Conservation (phyloP, 208 protist species). For the Trypanosoma rangeli region DNA sequence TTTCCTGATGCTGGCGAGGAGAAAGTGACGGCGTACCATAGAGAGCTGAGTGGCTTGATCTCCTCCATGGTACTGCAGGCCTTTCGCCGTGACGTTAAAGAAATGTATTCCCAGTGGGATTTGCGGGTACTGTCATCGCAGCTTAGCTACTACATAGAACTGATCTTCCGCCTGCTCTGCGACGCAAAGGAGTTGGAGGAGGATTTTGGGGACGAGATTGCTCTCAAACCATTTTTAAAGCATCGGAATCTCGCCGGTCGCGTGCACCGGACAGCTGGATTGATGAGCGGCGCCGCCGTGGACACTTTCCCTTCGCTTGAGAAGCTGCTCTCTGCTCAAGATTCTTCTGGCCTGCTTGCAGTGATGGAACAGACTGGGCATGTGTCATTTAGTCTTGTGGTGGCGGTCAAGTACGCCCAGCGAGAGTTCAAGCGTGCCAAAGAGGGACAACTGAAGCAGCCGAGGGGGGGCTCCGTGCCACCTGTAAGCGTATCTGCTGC, state of each 20-base stretch:
- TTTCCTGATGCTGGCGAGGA: conserved; percentile 18
- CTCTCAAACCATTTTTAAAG: conserved; percentile 58
- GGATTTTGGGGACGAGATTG: conserved; percentile 57
- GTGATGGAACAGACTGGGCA: conserved; percentile 75
- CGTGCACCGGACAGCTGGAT: conserved; percentile 50
- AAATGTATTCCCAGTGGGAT: conserved; percentile 67
- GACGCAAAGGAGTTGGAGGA: conserved; percentile 66
- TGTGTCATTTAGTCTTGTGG: conserved; percentile 78
- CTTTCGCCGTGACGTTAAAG: conserved; percentile 52
- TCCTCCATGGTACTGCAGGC: conserved; percentile 34
- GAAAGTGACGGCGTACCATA: conserved; percentile 15
- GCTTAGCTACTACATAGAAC: conserved; percentile 81
- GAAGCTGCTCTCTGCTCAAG: conserved; percentile 51
- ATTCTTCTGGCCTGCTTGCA: conserved; percentile 60
- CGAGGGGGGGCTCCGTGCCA: background rate
- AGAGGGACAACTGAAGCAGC: conserved; percentile 8
- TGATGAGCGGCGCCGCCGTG: conserved; percentile 34
- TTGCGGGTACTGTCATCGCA: conserved; percentile 77
- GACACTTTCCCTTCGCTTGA: conserved; percentile 46
- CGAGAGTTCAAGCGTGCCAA: conserved; percentile 40
- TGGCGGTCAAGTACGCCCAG: conserved; percentile 69
- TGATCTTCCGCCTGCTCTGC: conserved; percentile 75
- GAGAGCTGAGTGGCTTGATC: conserved; percentile 17
- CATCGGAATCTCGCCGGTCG: conserved; percentile 52
- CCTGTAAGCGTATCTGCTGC: background rate